A percentile compares a stretch with the other conserved stretches of the same genome.
Conservation (phyloP, 169 alveolate species). For the Plasmodium vinckei region DNA sequence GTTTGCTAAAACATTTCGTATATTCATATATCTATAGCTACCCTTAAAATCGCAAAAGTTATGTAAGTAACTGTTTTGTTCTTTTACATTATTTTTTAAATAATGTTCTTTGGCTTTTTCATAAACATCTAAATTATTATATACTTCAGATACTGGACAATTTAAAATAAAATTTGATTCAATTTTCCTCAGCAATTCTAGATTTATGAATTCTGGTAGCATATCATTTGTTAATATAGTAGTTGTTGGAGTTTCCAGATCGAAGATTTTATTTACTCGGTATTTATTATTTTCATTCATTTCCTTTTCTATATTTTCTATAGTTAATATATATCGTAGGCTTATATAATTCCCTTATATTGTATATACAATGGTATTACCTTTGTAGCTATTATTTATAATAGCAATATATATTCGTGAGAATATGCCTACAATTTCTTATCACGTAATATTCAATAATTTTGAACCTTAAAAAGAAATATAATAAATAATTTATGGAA, state of each 20-base stretch:
- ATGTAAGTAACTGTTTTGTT: conserved; percentile 8
- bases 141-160: conserved; percentile 58
- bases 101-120: conserved; percentile 60
- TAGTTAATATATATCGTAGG: no score
- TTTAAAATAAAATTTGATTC: conserved; percentile 32
- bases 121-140: conserved; percentile 45
- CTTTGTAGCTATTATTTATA: no score
- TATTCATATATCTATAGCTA: conserved; percentile 63
- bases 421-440: no score
- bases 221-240: conserved; percentile 63
- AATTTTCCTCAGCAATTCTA: conserved; percentile 42
- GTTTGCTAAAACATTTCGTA: conserved; percentile 47
- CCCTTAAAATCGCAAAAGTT: conserved; percentile 40
- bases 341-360: no score
- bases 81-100: conserved; percentile 7
- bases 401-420: no score
- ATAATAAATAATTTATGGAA: no score
- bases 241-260: conserved; percentile 62
- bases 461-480: no score
- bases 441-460: no score
- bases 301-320: background rate
- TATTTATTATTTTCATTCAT: conserved; percentile 10
- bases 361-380: no score
- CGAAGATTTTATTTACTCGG: conserved; percentile 29
- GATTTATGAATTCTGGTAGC: conserved; percentile 55